A percentile compares a stretch with the other conserved stretches of the same genome.
These are phyloP conservation scores for Arthrobotrys iridis DNA, from an alignment of 2,329 filamentous ascomycete genomes.

Conservation along the genomic window DNA sequence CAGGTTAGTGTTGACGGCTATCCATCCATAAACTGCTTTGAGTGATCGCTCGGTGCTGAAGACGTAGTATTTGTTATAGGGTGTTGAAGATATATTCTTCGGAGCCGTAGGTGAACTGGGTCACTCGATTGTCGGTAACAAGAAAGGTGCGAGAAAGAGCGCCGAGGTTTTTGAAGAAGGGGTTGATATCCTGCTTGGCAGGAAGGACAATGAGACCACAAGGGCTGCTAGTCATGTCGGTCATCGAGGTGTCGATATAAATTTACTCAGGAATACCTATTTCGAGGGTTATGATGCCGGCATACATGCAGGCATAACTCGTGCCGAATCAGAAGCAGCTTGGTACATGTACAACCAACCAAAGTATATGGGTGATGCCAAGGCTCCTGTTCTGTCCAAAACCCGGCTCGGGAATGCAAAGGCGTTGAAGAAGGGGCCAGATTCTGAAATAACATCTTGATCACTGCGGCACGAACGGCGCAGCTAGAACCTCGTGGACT, in stretches of 20 bases:
- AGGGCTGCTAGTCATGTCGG: not conserved
- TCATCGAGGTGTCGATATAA: not conserved
- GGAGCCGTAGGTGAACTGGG: slow-evolving; percentile 3
- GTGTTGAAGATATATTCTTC: slow-evolving; percentile 12
- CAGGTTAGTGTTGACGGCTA: not conserved
- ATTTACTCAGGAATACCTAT: not conserved
- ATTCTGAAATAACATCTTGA: not conserved
- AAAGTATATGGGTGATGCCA: not conserved
- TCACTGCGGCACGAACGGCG: not conserved
- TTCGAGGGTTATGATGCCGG: slow-evolving; percentile 16
- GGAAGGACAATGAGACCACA: not conserved
- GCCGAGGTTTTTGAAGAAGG: slow-evolving; percentile 14
- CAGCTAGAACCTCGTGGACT: too few species aligned
- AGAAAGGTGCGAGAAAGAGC: slow-evolving; percentile 5
- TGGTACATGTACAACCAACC: not conserved
- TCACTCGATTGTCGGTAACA: not conserved
- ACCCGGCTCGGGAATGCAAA: slow-evolving; percentile 16
- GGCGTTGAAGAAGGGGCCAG: slow-evolving; percentile 9
- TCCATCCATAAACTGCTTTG: not conserved
- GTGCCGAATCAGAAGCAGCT: slow-evolving; percentile 9
- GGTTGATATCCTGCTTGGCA: not conserved
- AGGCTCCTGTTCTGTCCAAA: not conserved
- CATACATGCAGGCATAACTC: slow-evolving; percentile 13
- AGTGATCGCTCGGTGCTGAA: not conserved
- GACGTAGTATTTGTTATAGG: not conserved